Base-by-base conservation (phyloP, 192 early-diverging fungal species). In the Coemansia asiatica region DNA sequence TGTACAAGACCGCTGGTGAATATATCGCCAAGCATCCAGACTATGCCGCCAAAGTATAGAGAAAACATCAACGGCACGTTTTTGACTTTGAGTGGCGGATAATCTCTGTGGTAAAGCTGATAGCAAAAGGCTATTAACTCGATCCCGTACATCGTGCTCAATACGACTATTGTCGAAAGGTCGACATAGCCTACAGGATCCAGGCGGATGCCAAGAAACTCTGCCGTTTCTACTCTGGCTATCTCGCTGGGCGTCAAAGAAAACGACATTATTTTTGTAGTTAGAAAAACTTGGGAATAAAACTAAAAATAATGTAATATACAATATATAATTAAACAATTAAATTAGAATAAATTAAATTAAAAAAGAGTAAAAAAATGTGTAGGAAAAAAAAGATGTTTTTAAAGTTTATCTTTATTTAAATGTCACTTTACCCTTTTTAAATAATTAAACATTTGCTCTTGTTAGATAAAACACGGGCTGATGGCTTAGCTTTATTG, bases 51-150 rank as follows among this genome's bases (percentile, higher is more conserved):
- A 1, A 56, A 21, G 56, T 46, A 62, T 4, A 62, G 21, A 15
- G 38, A 62, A 33, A 28, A 16, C 60, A 68, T 68, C 0, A 68
- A 10, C 23, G 35, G 40, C 1, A 68, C 48, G 53, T 62, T 62
- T 48, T 68, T 68, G n/a, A 60, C 67, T 47, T 61, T 61, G 13
- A 62, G 25, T 12, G 67, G 67, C 5, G 60, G 67, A 31, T 68
- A 68, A 18, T 68, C 46, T 5, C 53, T 46, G 53, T 68, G 51
- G 9, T 47, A 56, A 12, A 68, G 28, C 36, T 61, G 66, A 60
- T 61, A 68, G n/a, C 23, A 55, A 27, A 68, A 18, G 9, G 59
- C 66, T n/a, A 61, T 15, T 13, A 56, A 22, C 16, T 68, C 35
- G 6, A 68, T 1, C 1, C 19, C 23, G 27, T 68, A 68, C 23